Evolutionary conservation across 164 flowering plant species (phyloP).

Genomic region (Vitis rupestris): DNA sequence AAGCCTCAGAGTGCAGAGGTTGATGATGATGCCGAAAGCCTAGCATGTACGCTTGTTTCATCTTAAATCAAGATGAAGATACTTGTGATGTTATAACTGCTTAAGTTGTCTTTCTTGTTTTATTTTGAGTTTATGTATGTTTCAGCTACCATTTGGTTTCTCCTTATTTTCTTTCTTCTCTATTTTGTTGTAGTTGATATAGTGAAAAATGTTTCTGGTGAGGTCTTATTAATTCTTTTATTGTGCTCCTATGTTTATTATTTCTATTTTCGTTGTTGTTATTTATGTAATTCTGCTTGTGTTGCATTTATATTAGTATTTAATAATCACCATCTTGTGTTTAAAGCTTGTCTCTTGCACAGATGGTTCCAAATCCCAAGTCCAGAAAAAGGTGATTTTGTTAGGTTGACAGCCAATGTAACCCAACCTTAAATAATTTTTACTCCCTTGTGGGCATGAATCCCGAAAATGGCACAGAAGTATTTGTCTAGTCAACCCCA

Average conservation of each 20-base stretch:
- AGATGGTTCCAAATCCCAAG: background rate
- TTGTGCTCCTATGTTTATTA: no score
- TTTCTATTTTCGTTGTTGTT: no score
- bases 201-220: no score
- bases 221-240: no score
- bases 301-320: background rate
- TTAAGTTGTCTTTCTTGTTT: no score
- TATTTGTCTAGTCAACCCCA: no score
- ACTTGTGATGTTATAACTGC: background rate
- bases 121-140: background rate
- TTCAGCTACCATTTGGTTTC: background rate
- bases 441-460: background rate
- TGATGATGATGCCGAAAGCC: conserved; percentile 93
- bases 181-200: no score
- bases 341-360: background rate
- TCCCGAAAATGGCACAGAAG: background rate
- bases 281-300: background rate
- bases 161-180: background rate
- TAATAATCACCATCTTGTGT: background rate
- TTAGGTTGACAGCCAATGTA: background rate
- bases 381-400: background rate
- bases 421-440: background rate
- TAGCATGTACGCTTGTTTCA: conserved; percentile 64
- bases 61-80: background rate
- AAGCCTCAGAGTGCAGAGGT: conserved; percentile 67